Evolutionary conservation across 2,329 filamentous ascomycete genomes (phyloP).

Genomic region (Diaporthe citrichinensis): DNA sequence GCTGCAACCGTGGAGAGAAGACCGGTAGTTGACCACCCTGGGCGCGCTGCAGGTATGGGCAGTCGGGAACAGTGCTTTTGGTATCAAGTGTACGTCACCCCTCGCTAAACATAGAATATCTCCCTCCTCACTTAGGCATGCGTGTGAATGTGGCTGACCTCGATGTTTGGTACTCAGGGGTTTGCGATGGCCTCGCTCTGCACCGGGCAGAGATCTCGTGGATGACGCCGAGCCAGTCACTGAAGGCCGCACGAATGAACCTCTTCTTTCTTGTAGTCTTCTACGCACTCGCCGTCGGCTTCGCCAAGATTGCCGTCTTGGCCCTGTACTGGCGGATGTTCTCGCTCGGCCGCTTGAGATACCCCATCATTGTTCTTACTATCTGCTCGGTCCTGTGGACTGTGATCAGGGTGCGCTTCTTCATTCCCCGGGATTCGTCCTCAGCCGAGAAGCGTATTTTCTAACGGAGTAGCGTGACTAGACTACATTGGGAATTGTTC

Average conservation of each 20-base stretch:
- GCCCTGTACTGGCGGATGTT: conserved; percentile 27
- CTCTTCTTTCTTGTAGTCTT: conserved; percentile 21
- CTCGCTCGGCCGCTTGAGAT: conserved; percentile 28
- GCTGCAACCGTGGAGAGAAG: no score
- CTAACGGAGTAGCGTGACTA: background rate
- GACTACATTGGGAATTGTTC: background rate
- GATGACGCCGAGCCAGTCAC: conserved; percentile 23
- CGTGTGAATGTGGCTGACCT: background rate
- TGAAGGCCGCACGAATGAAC: conserved; percentile 5
- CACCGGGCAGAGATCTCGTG: conserved; percentile 16
- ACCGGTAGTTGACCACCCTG: background rate
- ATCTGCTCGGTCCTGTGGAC: conserved; percentile 6
- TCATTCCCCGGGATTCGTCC: no score
- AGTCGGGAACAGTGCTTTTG: conserved; percentile 11
- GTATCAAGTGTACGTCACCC: conserved; percentile 10
- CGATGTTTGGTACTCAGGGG: background rate
- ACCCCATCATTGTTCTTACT: conserved; percentile 16
- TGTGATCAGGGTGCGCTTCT: background rate
- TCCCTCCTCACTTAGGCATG: no score
- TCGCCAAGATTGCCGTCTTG: conserved; percentile 17
- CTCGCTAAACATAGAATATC: background rate
- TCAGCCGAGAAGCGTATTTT: background rate
- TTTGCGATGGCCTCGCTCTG: conserved; percentile 25
- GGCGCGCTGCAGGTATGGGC: background rate
- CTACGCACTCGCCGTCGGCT: conserved; percentile 13